phyloP scores from a whole-genome alignment of 129 eudicot species.

The Logfia minima region DNA sequence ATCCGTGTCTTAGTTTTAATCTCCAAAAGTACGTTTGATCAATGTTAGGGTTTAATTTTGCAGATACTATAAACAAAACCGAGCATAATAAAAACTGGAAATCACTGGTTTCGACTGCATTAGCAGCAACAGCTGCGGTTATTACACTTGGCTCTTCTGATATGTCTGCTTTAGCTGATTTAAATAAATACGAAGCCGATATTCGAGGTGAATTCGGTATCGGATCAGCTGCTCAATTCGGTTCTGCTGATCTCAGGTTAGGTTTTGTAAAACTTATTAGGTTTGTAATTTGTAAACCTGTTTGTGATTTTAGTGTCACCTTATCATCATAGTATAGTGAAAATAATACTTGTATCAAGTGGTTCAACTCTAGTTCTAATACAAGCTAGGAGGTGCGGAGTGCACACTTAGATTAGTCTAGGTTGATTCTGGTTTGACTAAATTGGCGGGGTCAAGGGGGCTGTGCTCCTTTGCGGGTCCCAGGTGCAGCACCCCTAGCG shows the following conservation, averaged over 20 bases:
- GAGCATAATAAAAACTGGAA: slow-evolving; percentile 61
- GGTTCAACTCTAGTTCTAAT: too few relatives aligned
- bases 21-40: not conserved
- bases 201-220: slow-evolving; percentile 90
- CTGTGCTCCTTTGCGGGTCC: too few relatives aligned
- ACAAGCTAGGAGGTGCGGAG: too few relatives aligned
- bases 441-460: too few relatives aligned
- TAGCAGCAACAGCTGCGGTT: slow-evolving; percentile 90
- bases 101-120: slow-evolving; percentile 59
- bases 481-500: too few relatives aligned
- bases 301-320: too few relatives aligned
- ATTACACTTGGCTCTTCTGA: slow-evolving; percentile 41
- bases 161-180: slow-evolving; percentile 79
- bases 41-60: not conserved
- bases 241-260: slow-evolving; percentile 90
- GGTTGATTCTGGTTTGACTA: too few relatives aligned
- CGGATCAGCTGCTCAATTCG: slow-evolving; percentile 97
- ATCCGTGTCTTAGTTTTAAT: not conserved
- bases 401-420: too few relatives aligned
- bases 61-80: slow-evolving; percentile 8
- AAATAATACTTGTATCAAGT: too few relatives aligned
- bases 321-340: too few relatives aligned
- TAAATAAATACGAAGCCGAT: slow-evolving; percentile 89
- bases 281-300: not conserved
- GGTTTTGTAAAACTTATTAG: slow-evolving; percentile 5